These are phyloP conservation scores for Xylaria sp. DNA, from an alignment of 2,329 filamentous ascomycete species.

Conservation along the genomic window DNA sequence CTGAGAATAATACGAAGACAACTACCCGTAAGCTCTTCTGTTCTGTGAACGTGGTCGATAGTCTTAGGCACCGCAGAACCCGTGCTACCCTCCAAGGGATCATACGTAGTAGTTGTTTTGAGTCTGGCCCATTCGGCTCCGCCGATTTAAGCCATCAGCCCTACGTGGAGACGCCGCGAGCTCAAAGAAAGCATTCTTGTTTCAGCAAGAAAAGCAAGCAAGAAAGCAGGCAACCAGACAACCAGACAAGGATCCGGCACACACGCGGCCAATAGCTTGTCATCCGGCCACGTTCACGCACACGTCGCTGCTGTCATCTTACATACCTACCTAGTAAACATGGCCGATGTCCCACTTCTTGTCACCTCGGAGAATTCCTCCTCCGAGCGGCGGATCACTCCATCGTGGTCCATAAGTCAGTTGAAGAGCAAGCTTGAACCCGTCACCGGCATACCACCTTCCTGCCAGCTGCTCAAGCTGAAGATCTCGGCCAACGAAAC, in stretches of 20 bases:
- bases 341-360: slow-evolving; percentile 80
- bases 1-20: neutral
- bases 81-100: slow-evolving; percentile 15
- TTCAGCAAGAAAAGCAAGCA: slow-evolving; percentile 28
- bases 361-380: slow-evolving; percentile 80
- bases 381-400: slow-evolving; percentile 90
- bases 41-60: slow-evolving; percentile 28
- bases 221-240: neutral
- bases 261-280: slow-evolving; percentile 12
- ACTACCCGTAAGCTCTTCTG: neutral
- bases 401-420: slow-evolving; percentile 87
- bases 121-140: slow-evolving; percentile 21
- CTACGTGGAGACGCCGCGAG: slow-evolving; percentile 35
- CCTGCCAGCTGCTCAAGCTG: slow-evolving; percentile 79
- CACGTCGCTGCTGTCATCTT: slow-evolving; percentile 30
- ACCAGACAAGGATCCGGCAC: slow-evolving; percentile 17
- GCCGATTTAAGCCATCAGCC: slow-evolving; percentile 33
- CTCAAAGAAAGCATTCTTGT: slow-evolving; percentile 19
- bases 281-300: slow-evolving; percentile 32
- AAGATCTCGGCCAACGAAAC: slow-evolving; percentile 70
- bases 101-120: slow-evolving; percentile 1
- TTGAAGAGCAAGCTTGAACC: slow-evolving; percentile 90
- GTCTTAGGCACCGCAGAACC: slow-evolving; percentile 11
- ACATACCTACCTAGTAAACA: slow-evolving; percentile 50
- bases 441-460: slow-evolving; percentile 89